A percentile compares a stretch with the other conserved stretches of the same genome.
Conservation (phyloP, 2,329 filamentous ascomycete species). For the Phyllosticta citriasiana region DNA sequence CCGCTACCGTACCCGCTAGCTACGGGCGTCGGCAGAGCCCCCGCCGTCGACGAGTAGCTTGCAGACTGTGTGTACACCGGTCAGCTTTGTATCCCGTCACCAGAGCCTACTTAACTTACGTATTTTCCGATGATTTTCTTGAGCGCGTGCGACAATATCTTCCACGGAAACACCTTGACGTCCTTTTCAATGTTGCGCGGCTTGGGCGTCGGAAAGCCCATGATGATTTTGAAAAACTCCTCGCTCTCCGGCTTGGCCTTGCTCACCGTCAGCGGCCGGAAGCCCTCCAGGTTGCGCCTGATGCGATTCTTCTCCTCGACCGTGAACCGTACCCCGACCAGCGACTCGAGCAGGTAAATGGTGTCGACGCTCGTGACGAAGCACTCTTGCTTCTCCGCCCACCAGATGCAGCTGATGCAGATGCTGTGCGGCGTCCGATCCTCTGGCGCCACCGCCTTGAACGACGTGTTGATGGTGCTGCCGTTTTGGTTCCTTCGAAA, state of each 20-base stretch:
- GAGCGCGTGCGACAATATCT: constrained; percentile 71
- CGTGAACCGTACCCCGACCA: constrained; percentile 78
- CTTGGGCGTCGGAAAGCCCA: constrained; percentile 92
- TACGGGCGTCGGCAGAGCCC: constrained; percentile 30
- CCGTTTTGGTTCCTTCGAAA: constrained; percentile 77
- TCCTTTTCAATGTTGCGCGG: constrained; percentile 98
- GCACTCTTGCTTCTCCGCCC: constrained; percentile 83
- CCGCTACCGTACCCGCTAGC: constrained; percentile 27
- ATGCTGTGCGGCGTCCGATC: constrained; percentile 76
- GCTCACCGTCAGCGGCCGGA: constrained; percentile 83
- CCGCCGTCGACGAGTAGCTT: constrained; percentile 58
- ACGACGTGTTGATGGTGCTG: constrained; percentile 70
- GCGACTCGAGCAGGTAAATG: constrained; percentile 84
- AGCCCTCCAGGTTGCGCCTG: constrained; percentile 87
- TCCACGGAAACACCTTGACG: constrained; percentile 98
- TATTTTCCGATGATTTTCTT: constrained; percentile 99
- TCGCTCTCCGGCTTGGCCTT: constrained; percentile 89
- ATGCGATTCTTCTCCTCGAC: constrained; percentile 99
- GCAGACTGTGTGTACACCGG: constrained; percentile 42
- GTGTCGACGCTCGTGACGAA: constrained; percentile 96
- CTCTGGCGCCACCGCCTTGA: constrained; percentile 67
- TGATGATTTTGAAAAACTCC: constrained; percentile 98
- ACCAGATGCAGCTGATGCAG: constrained; percentile 95
- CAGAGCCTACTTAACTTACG: constrained; percentile 37
- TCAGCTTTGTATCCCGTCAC: background rate